A percentile compares a stretch with the other conserved stretches of the same genome.
These are phyloP conservation scores for Trichophaea hybrida DNA, from an alignment of 2,329 filamentous ascomycete genomes.

Conservation along the genomic window DNA sequence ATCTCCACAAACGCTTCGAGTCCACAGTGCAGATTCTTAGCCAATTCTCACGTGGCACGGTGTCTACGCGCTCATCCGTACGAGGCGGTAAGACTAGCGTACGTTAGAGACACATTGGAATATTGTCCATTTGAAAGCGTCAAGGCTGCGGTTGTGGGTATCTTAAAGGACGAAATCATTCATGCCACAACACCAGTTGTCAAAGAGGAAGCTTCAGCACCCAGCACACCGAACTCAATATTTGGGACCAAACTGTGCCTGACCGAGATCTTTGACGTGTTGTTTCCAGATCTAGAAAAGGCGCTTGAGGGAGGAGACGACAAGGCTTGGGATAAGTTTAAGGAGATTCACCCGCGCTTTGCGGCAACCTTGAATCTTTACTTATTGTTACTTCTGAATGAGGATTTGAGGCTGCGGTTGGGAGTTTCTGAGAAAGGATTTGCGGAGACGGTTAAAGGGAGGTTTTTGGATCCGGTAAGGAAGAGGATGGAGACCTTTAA, in stretches of 20 bases:
- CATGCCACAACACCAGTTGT: conserved; percentile 15
- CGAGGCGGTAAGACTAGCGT: conserved; percentile 25
- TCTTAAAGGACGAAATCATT: conserved; percentile 27
- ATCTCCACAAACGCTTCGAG: conserved; percentile 26
- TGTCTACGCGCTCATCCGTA: conserved; percentile 25
- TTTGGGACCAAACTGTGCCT: conserved; percentile 24
- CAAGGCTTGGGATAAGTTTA: conserved; percentile 21
- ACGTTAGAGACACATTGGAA: conserved; percentile 28
- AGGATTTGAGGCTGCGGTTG: conserved; percentile 3
- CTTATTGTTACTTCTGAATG: conserved; percentile 22
- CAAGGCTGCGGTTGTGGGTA: conserved; percentile 27
- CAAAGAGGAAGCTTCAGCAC: conserved; percentile 3
- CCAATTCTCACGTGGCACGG: conserved; percentile 24
- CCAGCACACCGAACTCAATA: conserved; percentile 15
- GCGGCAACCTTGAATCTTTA: conserved; percentile 26
- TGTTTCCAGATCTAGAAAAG: conserved; percentile 25
- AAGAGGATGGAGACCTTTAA: conserved; percentile 13
- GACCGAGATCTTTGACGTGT: conserved; percentile 20
- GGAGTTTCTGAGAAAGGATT: conserved; percentile 9
- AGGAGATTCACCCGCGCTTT: conserved; percentile 24
- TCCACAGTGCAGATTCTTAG: conserved; percentile 23
- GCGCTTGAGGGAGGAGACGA: conserved; percentile 13
- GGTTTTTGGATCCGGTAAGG: conserved; percentile 14
- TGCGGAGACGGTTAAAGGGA: conserved; percentile 12
- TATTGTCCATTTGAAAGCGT: conserved; percentile 28